Evolutionary conservation across 148 eudicot species (phyloP), one percentile per base, ranked within the genome.

Genomic region (Spergularia bocconei): DNA sequence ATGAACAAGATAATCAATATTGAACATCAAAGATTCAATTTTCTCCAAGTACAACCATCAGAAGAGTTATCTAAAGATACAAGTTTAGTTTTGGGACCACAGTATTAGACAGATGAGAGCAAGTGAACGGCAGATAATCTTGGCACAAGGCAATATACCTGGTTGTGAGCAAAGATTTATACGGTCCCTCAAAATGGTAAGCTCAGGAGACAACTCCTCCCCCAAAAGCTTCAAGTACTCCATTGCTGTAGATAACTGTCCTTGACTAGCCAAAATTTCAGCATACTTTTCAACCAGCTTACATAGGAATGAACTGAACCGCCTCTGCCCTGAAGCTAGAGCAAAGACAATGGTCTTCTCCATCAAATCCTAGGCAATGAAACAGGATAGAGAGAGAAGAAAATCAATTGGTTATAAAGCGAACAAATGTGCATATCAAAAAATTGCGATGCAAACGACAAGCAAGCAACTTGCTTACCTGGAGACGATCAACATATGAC

Each of bases 201-300:
- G 92, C 84, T 95, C 99, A 52, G 93, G 91, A 77, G 99, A 86
- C 79, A 92, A 77, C 71, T 92, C 96, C 71, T 91, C 92, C 50
- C 99, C 99, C 85, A 95, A 74, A 38, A 95, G 86, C 67, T 92
- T 91, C 77, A 95, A 78, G 79, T 89, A 95, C 63, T 89, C 97
- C 94, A 95, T 86, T 51, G 97, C 99, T 20, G 97, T 88, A 53
- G 91, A 78, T 83, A 95, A 84, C 79, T 87, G 96, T 72, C 99
- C 99, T 81, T 95, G 99, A 83, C 99, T 95, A 74, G 99, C 97
- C 83, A 95, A 86, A 78, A 95, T 92, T 80, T 95, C 99, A 73
- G 89, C 93, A 79, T 95, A 95, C 75, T 92, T 95, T 80, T 95
- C 99, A 80, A 95, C 90, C 51, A 95, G 93, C 76, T 88, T 95